A percentile compares a stretch with the other conserved stretches of the same genome.
Conservation (phyloP, 495 filamentous ascomycete species). For the Talaromyces ruber region DNA sequence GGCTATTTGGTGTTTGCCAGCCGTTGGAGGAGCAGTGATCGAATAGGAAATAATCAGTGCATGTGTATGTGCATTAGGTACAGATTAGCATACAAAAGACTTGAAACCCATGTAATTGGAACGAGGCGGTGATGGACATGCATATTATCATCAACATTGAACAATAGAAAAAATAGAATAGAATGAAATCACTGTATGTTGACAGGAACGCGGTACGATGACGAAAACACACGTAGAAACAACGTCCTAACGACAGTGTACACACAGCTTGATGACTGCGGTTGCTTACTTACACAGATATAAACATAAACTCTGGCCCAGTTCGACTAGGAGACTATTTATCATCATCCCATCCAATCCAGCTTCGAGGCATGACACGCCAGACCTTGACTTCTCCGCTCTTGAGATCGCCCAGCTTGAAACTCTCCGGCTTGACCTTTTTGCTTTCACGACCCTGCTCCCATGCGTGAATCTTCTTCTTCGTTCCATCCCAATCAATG, state of each 20-base stretch:
- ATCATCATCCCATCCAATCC: conserved; percentile 75
- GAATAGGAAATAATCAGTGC: background rate
- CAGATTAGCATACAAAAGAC: background rate
- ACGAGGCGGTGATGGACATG: background rate
- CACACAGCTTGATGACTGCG: background rate
- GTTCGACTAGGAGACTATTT: conserved; percentile 3
- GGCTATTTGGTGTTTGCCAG: background rate
- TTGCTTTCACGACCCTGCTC: conserved; percentile 92
- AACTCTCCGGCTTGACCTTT: conserved; percentile 91
- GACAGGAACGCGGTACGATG: background rate
- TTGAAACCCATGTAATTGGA: background rate
- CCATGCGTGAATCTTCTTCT: conserved; percentile 94
- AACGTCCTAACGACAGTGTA: background rate
- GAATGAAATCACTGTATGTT: background rate
- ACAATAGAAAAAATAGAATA: background rate
- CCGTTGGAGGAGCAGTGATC: background rate
- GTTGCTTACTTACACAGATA: background rate
- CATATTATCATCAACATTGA: background rate
- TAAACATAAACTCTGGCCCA: background rate
- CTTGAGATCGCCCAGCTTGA: conserved; percentile 81
- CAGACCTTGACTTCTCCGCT: conserved; percentile 97
- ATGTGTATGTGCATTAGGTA: background rate
- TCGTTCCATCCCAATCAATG: conserved; percentile 97
- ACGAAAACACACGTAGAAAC: background rate
- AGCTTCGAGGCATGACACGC: conserved; percentile 85